A percentile compares a stretch with the other conserved stretches of the same genome.
phyloP scores from a whole-genome alignment of 2,329 filamentous ascomycete genomes.

The Botryosphaeria agaves region DNA sequence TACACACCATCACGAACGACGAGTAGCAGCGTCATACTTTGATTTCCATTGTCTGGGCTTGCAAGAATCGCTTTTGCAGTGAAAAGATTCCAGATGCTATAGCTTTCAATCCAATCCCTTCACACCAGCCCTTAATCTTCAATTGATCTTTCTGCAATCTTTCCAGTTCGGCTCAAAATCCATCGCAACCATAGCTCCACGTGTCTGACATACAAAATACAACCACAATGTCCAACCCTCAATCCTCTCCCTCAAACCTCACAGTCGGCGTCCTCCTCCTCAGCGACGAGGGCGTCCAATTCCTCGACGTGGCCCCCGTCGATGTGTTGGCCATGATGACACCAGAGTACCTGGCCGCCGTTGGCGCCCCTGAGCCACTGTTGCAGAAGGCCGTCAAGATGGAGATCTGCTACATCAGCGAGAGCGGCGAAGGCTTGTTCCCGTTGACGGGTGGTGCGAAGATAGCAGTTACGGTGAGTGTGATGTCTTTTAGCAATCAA shows the following conservation, averaged over 20 bases:
- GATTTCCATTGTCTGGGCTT: too few relatives aligned
- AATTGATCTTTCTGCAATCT: too few relatives aligned
- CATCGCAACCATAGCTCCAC: too few relatives aligned
- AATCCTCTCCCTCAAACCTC: too few relatives aligned
- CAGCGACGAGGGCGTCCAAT: conserved; percentile 13
- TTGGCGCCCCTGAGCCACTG: conserved; percentile 10
- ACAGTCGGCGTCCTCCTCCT: conserved; percentile 15
- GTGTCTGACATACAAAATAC: conserved; percentile 15
- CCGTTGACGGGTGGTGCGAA: conserved; percentile 17
- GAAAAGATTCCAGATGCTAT: too few relatives aligned
- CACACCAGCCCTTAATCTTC: too few relatives aligned
- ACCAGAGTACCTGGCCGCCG: conserved; percentile 11
- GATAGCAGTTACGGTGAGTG: conserved; percentile 20
- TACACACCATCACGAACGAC: too few relatives aligned
- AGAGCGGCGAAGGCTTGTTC: conserved; percentile 18
- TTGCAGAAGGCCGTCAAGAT: conserved; percentile 16
- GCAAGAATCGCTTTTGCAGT: too few relatives aligned
- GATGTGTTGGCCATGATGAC: conserved; percentile 16
- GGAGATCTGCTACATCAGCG: conserved; percentile 19
- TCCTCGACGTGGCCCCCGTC: conserved; percentile 15
- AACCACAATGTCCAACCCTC: conserved; percentile 16
- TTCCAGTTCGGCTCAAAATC: conserved; percentile 18
- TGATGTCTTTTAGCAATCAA: conserved; percentile 2
- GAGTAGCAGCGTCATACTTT: too few relatives aligned
- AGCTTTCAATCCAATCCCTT: too few relatives aligned